These are phyloP conservation scores for Margaritispora aquatica DNA, from an alignment of 495 filamentous ascomycete species.

Conservation along the genomic window DNA sequence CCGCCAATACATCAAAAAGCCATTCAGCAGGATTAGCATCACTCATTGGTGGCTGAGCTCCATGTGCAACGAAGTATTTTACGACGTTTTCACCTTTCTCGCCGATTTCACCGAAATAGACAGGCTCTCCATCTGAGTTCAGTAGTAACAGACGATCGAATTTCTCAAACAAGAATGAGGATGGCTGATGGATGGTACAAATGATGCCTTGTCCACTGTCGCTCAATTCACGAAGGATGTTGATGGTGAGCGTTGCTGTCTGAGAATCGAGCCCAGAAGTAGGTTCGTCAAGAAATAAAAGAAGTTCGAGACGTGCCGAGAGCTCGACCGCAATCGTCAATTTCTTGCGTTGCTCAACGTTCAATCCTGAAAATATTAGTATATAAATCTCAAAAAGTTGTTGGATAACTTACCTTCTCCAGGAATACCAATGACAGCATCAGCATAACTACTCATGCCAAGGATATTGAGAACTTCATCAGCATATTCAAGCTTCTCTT, in stretches of 20 bases:
- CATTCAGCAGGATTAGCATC: constrained; percentile 89
- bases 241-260: constrained; percentile 72
- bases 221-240: constrained; percentile 72
- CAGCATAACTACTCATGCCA: constrained; percentile 81
- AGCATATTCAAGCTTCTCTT: constrained; percentile 80
- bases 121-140: constrained; percentile 60
- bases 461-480: constrained; percentile 86
- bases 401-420: constrained; percentile 52
- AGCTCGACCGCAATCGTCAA: constrained; percentile 89
- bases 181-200: constrained; percentile 94
- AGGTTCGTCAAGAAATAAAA: constrained; percentile 88
- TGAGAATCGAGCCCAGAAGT: constrained; percentile 82
- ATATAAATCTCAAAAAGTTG: neutral
- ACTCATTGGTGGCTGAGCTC: constrained; percentile 59
- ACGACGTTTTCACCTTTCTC: constrained; percentile 55
- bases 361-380: constrained; percentile 44
- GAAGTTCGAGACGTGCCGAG: constrained; percentile 76
- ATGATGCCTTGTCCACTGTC: constrained; percentile 81
- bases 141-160: constrained; percentile 80
- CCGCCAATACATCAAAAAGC: constrained; percentile 88
- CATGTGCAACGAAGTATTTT: constrained; percentile 67
- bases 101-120: constrained; percentile 79
- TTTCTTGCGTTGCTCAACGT: constrained; percentile 86
- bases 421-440: constrained; percentile 81
- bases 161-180: constrained; percentile 80